phyloP scores from a whole-genome alignment of 2,329 filamentous ascomycete genomes.

The Penicillium sp. region DNA sequence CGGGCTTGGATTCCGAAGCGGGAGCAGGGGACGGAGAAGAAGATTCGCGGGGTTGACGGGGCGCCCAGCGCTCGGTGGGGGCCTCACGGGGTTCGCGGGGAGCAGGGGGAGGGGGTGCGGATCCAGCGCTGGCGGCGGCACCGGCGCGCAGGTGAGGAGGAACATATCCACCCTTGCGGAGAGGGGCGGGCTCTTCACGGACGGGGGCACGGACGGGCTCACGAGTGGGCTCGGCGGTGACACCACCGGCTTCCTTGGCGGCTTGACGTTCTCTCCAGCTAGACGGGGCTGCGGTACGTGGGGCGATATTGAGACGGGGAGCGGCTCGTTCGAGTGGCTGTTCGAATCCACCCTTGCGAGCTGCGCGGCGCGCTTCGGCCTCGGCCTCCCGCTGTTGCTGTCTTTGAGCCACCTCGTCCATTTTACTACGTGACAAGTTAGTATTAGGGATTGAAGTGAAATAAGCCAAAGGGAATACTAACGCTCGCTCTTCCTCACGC shows the following conservation, averaged over 20 bases:
- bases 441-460: constrained; percentile 9
- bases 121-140: constrained; percentile 23
- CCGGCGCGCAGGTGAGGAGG: constrained; percentile 40
- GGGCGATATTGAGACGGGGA: constrained; percentile 55
- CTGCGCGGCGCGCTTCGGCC: constrained; percentile 71
- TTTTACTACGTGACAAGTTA: constrained; percentile 49
- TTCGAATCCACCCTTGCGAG: constrained; percentile 54
- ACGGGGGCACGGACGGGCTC: constrained; percentile 13
- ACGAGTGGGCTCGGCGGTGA: constrained; percentile 11
- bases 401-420: constrained; percentile 59
- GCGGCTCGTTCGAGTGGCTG: constrained; percentile 51
- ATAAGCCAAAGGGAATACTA: constrained; percentile 29
- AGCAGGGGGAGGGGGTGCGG: constrained; percentile 25
- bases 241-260: constrained; percentile 42
- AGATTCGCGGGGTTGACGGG: constrained; percentile 31
- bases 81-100: constrained; percentile 32
- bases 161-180: constrained; percentile 37
- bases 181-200: constrained; percentile 28
- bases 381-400: constrained; percentile 87
- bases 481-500: constrained; percentile 59
- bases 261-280: constrained; percentile 62
- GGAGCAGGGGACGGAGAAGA: constrained; percentile 24
- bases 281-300: constrained; percentile 41
- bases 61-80: constrained; percentile 31
- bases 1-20: constrained; percentile 27